Base-by-base conservation (phyloP, 163 green algal species). In the Chlamydomonas reinhardtii region DNA sequence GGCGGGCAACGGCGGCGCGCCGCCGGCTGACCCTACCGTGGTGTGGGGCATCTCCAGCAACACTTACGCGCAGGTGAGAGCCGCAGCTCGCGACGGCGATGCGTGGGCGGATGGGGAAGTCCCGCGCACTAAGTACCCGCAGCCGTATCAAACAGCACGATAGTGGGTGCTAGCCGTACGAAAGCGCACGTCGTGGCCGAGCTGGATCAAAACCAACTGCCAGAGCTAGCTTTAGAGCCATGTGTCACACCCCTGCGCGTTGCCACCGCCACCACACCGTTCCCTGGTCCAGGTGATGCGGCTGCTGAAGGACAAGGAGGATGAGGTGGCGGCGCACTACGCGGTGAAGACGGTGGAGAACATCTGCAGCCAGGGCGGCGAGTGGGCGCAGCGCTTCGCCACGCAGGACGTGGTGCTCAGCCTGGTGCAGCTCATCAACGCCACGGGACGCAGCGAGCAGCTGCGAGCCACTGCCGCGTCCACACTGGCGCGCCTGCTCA, bases 301-400 rank as follows among this genome's bases (percentile, higher is more conserved):
- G 32, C 54, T 86, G 56, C 71, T 86, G 29, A 79, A 73, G 71
- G 80, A 86, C 15, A 94, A 93, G 24, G 94, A 98, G 90, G 97
- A 99, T 78, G 95, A 98, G 75, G 90, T 98, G 24, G 92, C 91
- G 32, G 93, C 96, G 92, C 97, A 99, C 89, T 99, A 99, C 78
- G 97, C 97, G 0, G 93, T 95, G 19, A 99, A 99, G 92, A 97
- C 96, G 2, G 94, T 99, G 29, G 97, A 99, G 89, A 99, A 99
- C 91, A 96, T 99, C 70, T 92, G 88, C 75, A 94, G 92, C 72
- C 92, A 97, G 80, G 94, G 91, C 22, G 94, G 94, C 22, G 90
- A 93, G 54, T 99, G 97, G 97, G 92, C 92, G 14, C 64, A 74
- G 11, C 88, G 88, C 32, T 96, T 99, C 70, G 89, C 91, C 29